Evolutionary conservation across 192 early-diverging fungal genomes (phyloP), one percentile per base, ranked within the genome.

Genomic region (Rhizoclosmatium globosum): DNA sequence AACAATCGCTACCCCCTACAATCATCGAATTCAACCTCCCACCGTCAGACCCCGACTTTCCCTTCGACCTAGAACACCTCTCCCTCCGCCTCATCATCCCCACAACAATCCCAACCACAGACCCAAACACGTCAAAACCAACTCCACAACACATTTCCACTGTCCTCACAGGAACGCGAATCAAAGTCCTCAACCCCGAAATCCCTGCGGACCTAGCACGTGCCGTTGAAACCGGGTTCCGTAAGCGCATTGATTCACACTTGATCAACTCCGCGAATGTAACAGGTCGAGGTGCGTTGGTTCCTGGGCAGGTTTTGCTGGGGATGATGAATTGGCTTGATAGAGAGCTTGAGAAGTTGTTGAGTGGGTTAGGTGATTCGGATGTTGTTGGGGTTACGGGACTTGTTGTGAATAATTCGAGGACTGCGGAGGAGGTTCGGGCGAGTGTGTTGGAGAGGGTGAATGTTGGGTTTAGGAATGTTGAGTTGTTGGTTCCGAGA

Each of bases 291-390:
- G 31, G 44, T 2, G 77, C 61, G 7, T 11, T 19, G 7, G 38
- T 61, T 4, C 48, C 82, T 21, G 74, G 72, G 53, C 17, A 67
- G 45, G 3, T 66, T 11, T 76, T 90, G 42, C 48, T 88, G 81
- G 77, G 65, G 77, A 86, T 82, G 66, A 47, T 82, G 47, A 83
- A 85, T 50, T 89, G 85, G 85, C 79, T 94, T 2, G 93, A 94
- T 74, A 77, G 81, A 53, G 83, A 92, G 17, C 86, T 93, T 60
- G 85, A 87, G 45, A 71, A 71, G 19, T 82, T 90, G 74, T 78
- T 87, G 17, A 53, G 58, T 2, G 73, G 82, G 45, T n/a, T 64
- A 17, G 61, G 50, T 44, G 47, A 64, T 21, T 31, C n/a, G 73
- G 73, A 74, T 43, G 44, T 58, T 64, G 73, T 74, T 11, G 73